phyloP scores from a whole-genome alignment of 1,284 basidiomycete genomes.

The Ceratobasidium sp. region DNA sequence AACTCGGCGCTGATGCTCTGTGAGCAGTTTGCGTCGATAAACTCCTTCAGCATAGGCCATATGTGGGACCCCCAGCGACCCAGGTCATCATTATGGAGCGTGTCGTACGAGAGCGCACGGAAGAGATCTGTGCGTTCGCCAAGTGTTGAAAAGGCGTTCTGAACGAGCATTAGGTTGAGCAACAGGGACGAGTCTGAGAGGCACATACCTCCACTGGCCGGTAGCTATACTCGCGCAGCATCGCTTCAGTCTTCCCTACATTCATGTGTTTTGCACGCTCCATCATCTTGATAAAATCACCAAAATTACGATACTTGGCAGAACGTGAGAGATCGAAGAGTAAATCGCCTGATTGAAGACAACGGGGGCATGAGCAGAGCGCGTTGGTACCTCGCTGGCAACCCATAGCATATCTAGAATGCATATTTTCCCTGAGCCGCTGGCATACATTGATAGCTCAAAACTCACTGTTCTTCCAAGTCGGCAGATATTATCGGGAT shows the following conservation, averaged over 20 bases:
- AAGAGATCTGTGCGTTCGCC: neutral
- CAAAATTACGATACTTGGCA: neutral
- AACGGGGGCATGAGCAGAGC: neutral
- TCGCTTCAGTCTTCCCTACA: neutral
- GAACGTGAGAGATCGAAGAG: neutral
- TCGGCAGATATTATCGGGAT: neutral
- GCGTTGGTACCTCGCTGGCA: neutral
- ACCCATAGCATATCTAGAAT: neutral
- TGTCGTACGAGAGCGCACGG: neutral
- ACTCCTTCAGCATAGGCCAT: neutral
- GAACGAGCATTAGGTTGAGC: neutral
- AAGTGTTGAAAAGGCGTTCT: neutral
- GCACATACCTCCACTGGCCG: neutral
- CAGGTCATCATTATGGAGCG: neutral
- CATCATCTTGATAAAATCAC: neutral
- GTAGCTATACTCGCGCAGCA: neutral
- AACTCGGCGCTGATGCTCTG: neutral
- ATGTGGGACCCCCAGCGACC: neutral
- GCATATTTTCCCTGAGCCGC: neutral
- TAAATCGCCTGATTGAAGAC: neutral
- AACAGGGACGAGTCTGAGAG: neutral
- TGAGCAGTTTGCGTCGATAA: neutral
- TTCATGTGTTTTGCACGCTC: neutral
- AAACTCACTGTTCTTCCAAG: constrained; percentile 3
- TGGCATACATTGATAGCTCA: neutral